Evolutionary conservation across 2,329 filamentous ascomycete genomes (phyloP).

Genomic region (Penicillium sp.): DNA sequence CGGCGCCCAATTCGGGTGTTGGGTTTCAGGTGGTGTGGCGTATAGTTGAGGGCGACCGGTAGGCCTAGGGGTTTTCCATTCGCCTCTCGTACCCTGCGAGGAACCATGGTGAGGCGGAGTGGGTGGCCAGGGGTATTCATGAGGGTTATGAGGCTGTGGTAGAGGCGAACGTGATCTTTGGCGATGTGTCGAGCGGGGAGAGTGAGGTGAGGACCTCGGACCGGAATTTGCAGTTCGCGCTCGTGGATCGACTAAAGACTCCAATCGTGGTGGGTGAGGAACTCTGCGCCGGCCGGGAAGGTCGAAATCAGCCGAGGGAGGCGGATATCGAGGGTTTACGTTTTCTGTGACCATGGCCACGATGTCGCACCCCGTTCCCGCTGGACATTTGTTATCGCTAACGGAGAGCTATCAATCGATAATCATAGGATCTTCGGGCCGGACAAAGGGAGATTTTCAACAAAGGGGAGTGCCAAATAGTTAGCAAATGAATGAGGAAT

Average conservation of each 20-base stretch:
- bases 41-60: constrained; percentile 25
- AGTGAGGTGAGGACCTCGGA: constrained; percentile 22
- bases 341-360: constrained; percentile 49
- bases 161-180: constrained; percentile 26
- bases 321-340: constrained; percentile 38
- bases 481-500: background rate
- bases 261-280: constrained; percentile 32
- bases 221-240: constrained; percentile 20
- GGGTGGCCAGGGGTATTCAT: constrained; percentile 21
- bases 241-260: constrained; percentile 33
- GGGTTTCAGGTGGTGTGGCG: constrained; percentile 18
- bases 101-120: constrained; percentile 19
- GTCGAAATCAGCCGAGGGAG: constrained; percentile 33
- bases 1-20: constrained; percentile 16
- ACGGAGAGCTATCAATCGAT: constrained; percentile 12
- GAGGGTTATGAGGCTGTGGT: constrained; percentile 12
- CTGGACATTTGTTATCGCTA: constrained; percentile 43
- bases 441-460: constrained; percentile 1
- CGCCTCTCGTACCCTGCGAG: constrained; percentile 17
- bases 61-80: constrained; percentile 19
- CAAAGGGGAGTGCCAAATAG: background rate
- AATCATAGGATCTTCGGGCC: background rate
- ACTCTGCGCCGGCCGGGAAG: constrained; percentile 32
- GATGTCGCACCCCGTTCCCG: constrained; percentile 35
- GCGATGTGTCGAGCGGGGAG: constrained; percentile 20